phyloP scores from a whole-genome alignment of 2,329 filamentous ascomycete species.

The Spiromastix sp. region DNA sequence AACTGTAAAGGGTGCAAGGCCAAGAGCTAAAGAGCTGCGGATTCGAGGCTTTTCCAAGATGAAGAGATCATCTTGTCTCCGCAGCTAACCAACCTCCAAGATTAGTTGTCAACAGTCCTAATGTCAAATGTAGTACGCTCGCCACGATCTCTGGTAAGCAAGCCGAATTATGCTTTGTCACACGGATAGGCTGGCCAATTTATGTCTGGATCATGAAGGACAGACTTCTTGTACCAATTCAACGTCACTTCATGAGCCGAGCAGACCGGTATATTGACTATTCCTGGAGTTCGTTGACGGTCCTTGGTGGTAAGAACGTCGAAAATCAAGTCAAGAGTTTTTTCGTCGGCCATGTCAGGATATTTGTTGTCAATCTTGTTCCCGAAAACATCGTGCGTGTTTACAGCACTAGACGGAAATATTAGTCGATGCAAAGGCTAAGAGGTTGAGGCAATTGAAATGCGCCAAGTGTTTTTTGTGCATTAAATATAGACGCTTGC shows the following conservation, averaged over 20 bases:
- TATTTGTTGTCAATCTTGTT: not conserved
- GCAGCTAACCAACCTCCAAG: too few species aligned
- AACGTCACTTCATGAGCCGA: not conserved
- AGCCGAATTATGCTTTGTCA: too few species aligned
- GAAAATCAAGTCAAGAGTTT: not conserved
- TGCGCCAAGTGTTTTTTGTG: not conserved
- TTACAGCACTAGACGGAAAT: not conserved
- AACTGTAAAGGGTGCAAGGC: too few species aligned
- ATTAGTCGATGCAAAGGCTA: not conserved
- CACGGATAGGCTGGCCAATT: too few species aligned
- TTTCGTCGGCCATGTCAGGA: not conserved
- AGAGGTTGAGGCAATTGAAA: not conserved
- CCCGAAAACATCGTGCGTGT: not conserved
- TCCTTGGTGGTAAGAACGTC: too few species aligned
- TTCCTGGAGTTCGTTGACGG: not conserved
- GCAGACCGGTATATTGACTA: not conserved
- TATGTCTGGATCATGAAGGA: too few species aligned
- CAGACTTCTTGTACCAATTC: not conserved
- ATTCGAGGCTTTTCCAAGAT: too few species aligned
- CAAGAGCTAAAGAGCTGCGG: too few species aligned
- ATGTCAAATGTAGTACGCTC: too few species aligned
- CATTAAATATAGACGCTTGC: not conserved
- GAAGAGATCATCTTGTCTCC: too few species aligned
- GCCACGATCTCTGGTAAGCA: too few species aligned
- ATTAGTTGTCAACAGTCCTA: too few species aligned